A percentile compares a stretch with the other conserved stretches of the same genome.
Conservation (phyloP, 345 rosid genomes). For the Alliaria petiolata region DNA sequence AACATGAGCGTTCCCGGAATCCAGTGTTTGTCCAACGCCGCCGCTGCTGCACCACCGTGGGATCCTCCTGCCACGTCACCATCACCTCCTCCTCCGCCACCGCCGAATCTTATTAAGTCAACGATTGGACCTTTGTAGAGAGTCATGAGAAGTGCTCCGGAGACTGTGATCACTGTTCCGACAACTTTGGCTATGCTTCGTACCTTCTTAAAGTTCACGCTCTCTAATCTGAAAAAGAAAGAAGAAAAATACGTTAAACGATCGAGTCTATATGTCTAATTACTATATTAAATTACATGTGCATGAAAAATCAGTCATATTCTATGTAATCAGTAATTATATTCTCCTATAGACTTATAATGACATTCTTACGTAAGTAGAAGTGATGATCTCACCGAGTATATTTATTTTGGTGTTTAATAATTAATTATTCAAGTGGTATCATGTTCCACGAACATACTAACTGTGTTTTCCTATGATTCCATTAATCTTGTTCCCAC, state of each 20-base stretch:
- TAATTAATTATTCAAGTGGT: conserved; percentile 15
- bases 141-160: conserved; percentile 92
- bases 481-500: conserved; percentile 33
- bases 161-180: conserved; percentile 71
- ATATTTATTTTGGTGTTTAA: conserved; percentile 1
- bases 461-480: conserved; percentile 15
- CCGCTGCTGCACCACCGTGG: conserved; percentile 31
- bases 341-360: not conserved
- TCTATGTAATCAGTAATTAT: no score
- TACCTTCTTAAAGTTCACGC: conserved; percentile 53
- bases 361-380: conserved; percentile 31
- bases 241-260: not conserved
- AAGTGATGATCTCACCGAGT: conserved; percentile 24
- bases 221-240: conserved; percentile 54
- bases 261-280: not conserved
- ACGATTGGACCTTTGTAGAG: conserved; percentile 86
- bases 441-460: conserved; percentile 25
- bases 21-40: conserved; percentile 49
- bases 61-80: conserved; percentile 31
- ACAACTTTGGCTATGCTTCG: conserved; percentile 69
- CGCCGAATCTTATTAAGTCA: conserved; percentile 38
- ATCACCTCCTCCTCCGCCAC: conserved; percentile 33
- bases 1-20: conserved; percentile 66
- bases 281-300: not conserved
- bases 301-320: conserved; percentile 11